Evolutionary conservation across 2,329 filamentous ascomycete species (phyloP), one percentile per base, ranked within the genome.

Genomic region (Harringtonia lauricola): DNA sequence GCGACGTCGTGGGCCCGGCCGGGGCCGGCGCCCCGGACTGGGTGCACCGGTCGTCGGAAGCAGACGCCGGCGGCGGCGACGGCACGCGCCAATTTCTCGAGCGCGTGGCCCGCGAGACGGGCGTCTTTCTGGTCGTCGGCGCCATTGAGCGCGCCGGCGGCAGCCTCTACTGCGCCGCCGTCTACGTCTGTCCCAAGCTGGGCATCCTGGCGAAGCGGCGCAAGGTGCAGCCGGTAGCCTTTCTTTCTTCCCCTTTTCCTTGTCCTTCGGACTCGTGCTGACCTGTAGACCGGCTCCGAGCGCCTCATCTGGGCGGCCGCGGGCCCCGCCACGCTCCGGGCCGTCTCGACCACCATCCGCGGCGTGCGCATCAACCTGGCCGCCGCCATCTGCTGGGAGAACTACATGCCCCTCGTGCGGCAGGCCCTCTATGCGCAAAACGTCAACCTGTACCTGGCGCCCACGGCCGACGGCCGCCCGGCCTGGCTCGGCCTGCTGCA

Each of bases 351-450:
- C 1, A 76, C 70, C 21, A 87, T 95, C 59, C 81, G 82, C 48
- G 87, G 86, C 40, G 76, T 88, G 3, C 79, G 78, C 50, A 64
- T 95, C 47, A 90, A 86, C 45, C 74, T 95, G 47, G 89, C 83
- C 0, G 80, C 84, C 3, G 90, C 88, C 4, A 94, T 96, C 52
- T 95, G 89, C 68, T 95, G 89, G 89, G 89, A 96, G 62, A 95
- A 86, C 61, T 94, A 90, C 65, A 95, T 95, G 88, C 89, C 89
- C 0, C 67, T 95, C 17, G 69, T 95, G 8, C 76, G 90, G 17
- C 84, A 94, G 58, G 74, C 79, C 15, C 70, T 95, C 31, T 96
- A 95, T 61, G 74, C 78, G 3, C 90, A 95, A 61, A 94, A 94
- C 57, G 79, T 95, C 55, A 94, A 94, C 59, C 65, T 95, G 13